Percentiles rank a stretch among this genome's conserved stretches.
Conservation (phyloP, 2,329 filamentous ascomycete genomes). For the Shiraia sp. region DNA sequence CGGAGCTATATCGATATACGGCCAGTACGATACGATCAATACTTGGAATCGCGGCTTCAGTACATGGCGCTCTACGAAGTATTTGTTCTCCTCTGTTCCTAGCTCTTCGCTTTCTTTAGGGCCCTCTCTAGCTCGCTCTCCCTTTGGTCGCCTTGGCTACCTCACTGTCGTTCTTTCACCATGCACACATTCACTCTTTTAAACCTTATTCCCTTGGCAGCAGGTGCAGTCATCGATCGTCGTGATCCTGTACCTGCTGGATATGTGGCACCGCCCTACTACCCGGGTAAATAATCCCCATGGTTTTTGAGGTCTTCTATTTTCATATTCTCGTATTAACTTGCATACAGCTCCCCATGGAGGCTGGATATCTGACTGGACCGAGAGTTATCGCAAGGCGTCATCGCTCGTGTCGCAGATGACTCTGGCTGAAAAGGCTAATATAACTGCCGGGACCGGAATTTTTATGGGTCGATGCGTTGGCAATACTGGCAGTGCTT, state of each 20-base stretch:
- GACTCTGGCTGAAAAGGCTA: slow-evolving; percentile 81
- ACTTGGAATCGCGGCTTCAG: not conserved
- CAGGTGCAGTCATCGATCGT: slow-evolving; percentile 31
- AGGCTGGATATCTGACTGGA: slow-evolving; percentile 72
- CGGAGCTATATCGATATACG: slow-evolving; percentile 4
- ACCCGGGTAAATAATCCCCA: slow-evolving; percentile 53
- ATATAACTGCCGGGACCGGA: slow-evolving; percentile 72
- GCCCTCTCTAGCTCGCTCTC: slow-evolving; percentile 3
- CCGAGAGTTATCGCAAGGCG: slow-evolving; percentile 71
- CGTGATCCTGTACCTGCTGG: slow-evolving; percentile 39
- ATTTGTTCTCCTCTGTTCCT: no score
- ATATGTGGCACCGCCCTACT: slow-evolving; percentile 61
- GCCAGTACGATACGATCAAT: slow-evolving; percentile 1
- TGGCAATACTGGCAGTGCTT: slow-evolving; percentile 74
- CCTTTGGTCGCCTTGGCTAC: slow-evolving; percentile 4
- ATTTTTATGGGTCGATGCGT: slow-evolving; percentile 73
- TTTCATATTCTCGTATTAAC: not conserved
- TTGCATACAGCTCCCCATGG: slow-evolving; percentile 61
- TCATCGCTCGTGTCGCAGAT: slow-evolving; percentile 70
- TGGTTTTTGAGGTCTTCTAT: not conserved
- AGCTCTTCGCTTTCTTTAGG: no score
- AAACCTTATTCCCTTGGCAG: slow-evolving; percentile 22
- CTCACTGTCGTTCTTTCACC: slow-evolving; percentile 12
- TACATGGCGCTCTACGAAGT: no score
- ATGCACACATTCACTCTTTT: slow-evolving; percentile 29